Base-by-base conservation (phyloP, 768 basidiomycete genomes). In the Amanita rubescens region DNA sequence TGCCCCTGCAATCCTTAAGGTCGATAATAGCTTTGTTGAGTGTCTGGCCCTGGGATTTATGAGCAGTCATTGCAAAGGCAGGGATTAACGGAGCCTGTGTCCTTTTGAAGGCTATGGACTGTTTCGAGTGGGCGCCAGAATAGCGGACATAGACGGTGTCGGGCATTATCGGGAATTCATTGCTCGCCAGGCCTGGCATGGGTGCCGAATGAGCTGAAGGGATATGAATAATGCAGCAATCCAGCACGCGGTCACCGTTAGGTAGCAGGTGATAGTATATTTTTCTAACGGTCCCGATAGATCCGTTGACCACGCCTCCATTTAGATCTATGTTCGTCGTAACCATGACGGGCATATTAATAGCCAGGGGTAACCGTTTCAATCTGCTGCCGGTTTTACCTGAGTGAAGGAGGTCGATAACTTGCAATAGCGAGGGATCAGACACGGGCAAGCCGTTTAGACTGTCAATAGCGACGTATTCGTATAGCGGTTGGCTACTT, bases 41-140 rank as follows among this genome's bases (percentile, higher is more conserved):
- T 0, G 71, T 69, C 48, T 69, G 65, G 0, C 74, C 73, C 61
- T 76, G 73, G 0, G 71, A 59, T 54, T 70, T 69, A 47, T 75
- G 69, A 0, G 67, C 68, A 1, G 73, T 75, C 54, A 74, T 66
- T 0, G 71, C 67, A 58, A 72, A 75, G 0, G 62, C 70, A 24
- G 72, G 74, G 0, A 62, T 4, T 0, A 76, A 43, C 0, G 74
- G 71, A 0, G 75, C 30, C 53, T 76, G 74, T 0, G 53, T 63
- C 0, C 70, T 60, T 27, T 62, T 60, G 4, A 71, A 60, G 0
- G 34, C 48, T 11, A 59, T 65, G 2, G 20, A 7, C 3, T 48
- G 20, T 59, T 60, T 2, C 56, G 35, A 0, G 60, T 55, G 56
- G 59, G 9, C 1, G 62, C 64, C 6, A 30, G 14, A 11, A 47